Conservation (phyloP, 2,329 filamentous ascomycete species). For the Colletotrichum sp. region DNA sequence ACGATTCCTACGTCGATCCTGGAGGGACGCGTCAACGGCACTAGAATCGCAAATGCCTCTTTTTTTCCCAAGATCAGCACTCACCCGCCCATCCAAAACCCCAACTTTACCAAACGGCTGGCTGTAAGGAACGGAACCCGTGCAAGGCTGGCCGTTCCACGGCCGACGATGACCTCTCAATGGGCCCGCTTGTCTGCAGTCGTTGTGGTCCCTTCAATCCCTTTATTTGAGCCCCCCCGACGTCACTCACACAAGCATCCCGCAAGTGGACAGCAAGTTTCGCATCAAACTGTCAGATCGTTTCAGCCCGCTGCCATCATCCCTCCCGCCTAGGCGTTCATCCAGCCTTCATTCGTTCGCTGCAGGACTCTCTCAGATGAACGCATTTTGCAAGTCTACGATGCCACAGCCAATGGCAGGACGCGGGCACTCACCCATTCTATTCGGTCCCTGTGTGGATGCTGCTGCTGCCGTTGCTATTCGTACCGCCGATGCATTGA, state of each 20-base stretch:
- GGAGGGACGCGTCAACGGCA: neutral
- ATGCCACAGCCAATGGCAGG: neutral
- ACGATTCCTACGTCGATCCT: slow-evolving; percentile 11
- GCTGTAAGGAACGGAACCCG: neutral
- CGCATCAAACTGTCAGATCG: neutral
- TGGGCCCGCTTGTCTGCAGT: neutral
- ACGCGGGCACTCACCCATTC: neutral
- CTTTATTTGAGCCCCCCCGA: neutral
- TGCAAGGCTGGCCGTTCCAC: neutral
- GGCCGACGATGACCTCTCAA: neutral
- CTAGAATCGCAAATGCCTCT: neutral
- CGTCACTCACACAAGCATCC: neutral
- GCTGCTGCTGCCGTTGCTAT: neutral
- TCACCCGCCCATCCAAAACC: neutral
- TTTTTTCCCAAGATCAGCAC: neutral
- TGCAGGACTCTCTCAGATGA: slow-evolving; percentile 1
- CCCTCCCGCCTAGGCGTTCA: neutral
- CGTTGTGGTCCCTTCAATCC: neutral
- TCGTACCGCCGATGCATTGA: neutral
- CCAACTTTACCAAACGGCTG: neutral
- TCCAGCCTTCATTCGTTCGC: neutral
- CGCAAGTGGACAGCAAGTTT: neutral
- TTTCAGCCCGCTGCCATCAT: slow-evolving; percentile 14
- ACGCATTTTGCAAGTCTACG: neutral
- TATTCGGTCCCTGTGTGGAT: neutral